Percentiles rank a stretch among this genome's conserved stretches.
phyloP scores from a whole-genome alignment of 2,329 filamentous ascomycete species.

The Alternaria conjuncta region DNA sequence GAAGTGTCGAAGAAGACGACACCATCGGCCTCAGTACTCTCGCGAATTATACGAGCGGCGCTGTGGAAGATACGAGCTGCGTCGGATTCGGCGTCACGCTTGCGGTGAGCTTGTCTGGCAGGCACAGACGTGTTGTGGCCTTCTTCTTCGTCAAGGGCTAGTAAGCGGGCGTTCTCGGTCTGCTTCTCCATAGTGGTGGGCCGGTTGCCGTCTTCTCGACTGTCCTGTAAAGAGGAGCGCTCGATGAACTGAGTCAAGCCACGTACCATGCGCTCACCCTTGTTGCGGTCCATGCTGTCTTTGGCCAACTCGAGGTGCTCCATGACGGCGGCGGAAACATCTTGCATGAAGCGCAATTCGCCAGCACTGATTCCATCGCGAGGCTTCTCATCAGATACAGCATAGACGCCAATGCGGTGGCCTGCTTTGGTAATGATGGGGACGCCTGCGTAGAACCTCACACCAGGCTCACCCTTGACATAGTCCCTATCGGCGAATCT shows the following conservation, averaged over 20 bases:
- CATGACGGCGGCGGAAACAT: conserved; percentile 41
- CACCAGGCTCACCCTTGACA: conserved; percentile 33
- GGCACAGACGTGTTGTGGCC: conserved; percentile 4
- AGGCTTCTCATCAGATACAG: conserved; percentile 40
- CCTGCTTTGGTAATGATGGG: conserved; percentile 39
- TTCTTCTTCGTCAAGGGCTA: conserved; percentile 32
- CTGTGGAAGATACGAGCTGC: conserved; percentile 41
- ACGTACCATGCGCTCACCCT: conserved; percentile 42
- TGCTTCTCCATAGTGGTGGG: conserved; percentile 40
- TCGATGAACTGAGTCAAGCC: conserved; percentile 44
- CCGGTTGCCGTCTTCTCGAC: conserved; percentile 20
- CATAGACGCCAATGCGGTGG: conserved; percentile 40
- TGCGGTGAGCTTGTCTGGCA: conserved; percentile 27
- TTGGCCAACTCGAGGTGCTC: conserved; percentile 40
- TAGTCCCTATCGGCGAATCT: conserved; percentile 34
- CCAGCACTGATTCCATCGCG: conserved; percentile 30
- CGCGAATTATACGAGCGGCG: conserved; percentile 45
- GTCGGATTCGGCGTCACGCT: conserved; percentile 31
- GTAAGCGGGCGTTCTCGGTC: conserved; percentile 43
- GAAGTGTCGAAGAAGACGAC: conserved; percentile 46
- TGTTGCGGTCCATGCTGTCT: conserved; percentile 32
- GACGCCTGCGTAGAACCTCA: conserved; percentile 44
- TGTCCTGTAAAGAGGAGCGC: conserved; percentile 34
- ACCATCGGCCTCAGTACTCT: conserved; percentile 43
- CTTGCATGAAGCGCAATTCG: conserved; percentile 40